Evolutionary conservation across 2,329 filamentous ascomycete species (phyloP).

Genomic region (Xylariaceae sp.): DNA sequence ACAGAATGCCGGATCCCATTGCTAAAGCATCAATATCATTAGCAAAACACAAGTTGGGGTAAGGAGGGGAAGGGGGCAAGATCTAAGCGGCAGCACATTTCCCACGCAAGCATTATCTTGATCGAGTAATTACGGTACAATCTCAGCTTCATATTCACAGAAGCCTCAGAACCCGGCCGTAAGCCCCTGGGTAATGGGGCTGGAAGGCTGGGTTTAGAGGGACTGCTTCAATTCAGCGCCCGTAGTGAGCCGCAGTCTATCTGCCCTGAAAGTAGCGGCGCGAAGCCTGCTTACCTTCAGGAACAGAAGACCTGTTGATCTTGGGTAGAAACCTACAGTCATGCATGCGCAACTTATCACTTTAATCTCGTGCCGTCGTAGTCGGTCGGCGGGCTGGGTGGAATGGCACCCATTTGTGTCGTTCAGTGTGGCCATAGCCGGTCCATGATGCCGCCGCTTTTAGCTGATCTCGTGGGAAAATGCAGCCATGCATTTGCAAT

Average conservation of each 20-base stretch:
- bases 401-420: not conserved
- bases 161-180: slow-evolving; percentile 35
- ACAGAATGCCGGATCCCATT: slow-evolving; percentile 77
- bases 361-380: slow-evolving; percentile 19
- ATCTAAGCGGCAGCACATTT: slow-evolving; percentile 87
- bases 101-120: slow-evolving; percentile 99
- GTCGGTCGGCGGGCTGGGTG: not conserved
- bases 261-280: slow-evolving; percentile 18
- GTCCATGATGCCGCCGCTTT: slow-evolving; percentile 54
- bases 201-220: slow-evolving; percentile 47
- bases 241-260: slow-evolving; percentile 71
- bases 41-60: slow-evolving; percentile 28
- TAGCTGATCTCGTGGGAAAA: slow-evolving; percentile 36
- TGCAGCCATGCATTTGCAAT: slow-evolving; percentile 26
- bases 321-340: slow-evolving; percentile 42
- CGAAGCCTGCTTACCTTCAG: slow-evolving; percentile 4
- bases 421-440: slow-evolving; percentile 3
- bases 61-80: slow-evolving; percentile 34
- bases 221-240: slow-evolving; percentile 61
- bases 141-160: slow-evolving; percentile 72
- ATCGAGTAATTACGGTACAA: slow-evolving; percentile 94
- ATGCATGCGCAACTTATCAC: slow-evolving; percentile 28
- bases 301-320: slow-evolving; percentile 33
- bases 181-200: slow-evolving; percentile 2
- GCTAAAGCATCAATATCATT: slow-evolving; percentile 53